Evolutionary conservation across 805 yeast species (phyloP).

Genomic region (Yamadazyma paraphyllophila): DNA sequence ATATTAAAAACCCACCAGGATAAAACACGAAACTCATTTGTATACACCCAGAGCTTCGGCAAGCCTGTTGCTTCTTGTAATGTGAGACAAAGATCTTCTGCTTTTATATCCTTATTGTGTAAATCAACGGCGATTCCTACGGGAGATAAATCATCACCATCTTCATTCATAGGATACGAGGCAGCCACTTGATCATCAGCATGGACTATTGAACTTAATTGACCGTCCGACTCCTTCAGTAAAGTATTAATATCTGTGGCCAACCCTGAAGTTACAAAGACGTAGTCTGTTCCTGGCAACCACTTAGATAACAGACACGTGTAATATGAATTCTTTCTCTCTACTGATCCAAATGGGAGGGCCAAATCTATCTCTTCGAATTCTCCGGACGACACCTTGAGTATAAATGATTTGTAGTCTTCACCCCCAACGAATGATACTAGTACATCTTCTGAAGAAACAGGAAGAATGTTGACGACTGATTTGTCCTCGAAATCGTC

Average conservation of each 20-base stretch:
- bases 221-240: conserved; percentile 4
- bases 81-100: conserved; percentile 54
- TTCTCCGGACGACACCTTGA: conserved; percentile 27
- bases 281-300: conserved; percentile 27
- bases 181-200: conserved; percentile 73
- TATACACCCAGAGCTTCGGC: conserved; percentile 64
- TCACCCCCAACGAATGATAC: conserved; percentile 7
- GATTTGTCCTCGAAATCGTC: background rate
- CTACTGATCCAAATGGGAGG: conserved; percentile 51
- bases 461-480: background rate
- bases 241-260: conserved; percentile 51
- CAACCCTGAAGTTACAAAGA: conserved; percentile 56
- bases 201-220: conserved; percentile 35
- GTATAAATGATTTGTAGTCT: conserved; percentile 16
- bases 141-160: conserved; percentile 66
- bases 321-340: conserved; percentile 49
- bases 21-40: conserved; percentile 59
- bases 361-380: conserved; percentile 44
- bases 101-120: conserved; percentile 35
- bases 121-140: conserved; percentile 69
- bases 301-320: conserved; percentile 39
- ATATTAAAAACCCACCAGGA: conserved; percentile 64
- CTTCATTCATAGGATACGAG: conserved; percentile 66
- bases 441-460: background rate
- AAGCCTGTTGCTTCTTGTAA: conserved; percentile 58